Evolutionary conservation across 306 rosid genomes (phyloP).

Genomic region (Arachis stenosperma): DNA sequence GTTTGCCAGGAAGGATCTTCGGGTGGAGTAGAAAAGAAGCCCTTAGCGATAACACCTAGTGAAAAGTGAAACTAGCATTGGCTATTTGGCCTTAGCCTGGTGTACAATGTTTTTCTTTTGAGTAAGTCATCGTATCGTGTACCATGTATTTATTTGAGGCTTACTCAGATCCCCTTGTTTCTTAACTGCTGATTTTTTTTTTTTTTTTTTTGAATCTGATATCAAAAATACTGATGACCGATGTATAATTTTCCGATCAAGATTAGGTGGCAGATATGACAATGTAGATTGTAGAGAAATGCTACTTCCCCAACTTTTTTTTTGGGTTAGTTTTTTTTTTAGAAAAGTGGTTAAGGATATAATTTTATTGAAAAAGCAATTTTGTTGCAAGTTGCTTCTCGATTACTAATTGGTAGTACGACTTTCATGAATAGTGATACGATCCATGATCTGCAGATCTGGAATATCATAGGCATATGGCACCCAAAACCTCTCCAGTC

Average conservation of each 20-base stretch:
- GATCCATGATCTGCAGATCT: background rate
- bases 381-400: background rate
- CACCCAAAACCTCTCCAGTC: background rate
- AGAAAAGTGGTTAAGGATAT: background rate
- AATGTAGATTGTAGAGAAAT: background rate
- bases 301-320: background rate
- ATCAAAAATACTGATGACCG: conserved; percentile 3
- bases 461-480: background rate
- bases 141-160: conserved; percentile 30
- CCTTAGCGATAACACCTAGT: conserved; percentile 3
- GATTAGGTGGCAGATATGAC: background rate
- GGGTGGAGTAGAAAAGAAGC: conserved; percentile 32
- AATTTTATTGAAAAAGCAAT: background rate
- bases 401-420: background rate
- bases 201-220: conserved; percentile 2
- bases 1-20: conserved; percentile 49
- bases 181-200: background rate
- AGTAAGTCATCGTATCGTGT: background rate
- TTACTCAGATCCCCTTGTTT: conserved; percentile 29
- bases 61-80: conserved; percentile 17
- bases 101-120: conserved; percentile 2
- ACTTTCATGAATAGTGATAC: background rate
- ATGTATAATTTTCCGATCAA: conserved; percentile 15
- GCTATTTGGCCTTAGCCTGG: conserved; percentile 1
- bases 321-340: background rate